Evolutionary conservation across 177 flowering plant genomes (phyloP).

Genomic region (Tripterygium wilfordii): DNA sequence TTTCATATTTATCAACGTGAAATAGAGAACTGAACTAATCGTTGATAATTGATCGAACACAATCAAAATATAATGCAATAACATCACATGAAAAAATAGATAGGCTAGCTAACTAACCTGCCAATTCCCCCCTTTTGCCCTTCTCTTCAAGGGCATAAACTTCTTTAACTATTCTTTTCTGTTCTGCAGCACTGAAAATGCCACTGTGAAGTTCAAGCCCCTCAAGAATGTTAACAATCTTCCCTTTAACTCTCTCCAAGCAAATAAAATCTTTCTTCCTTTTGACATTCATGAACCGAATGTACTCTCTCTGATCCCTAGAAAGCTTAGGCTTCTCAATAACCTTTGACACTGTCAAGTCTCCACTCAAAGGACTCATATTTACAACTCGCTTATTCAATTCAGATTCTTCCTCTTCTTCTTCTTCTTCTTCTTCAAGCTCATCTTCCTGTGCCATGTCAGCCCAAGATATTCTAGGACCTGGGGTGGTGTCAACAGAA

Average conservation of each 20-base stretch:
- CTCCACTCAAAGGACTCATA: conserved; percentile 8
- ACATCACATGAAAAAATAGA: background rate
- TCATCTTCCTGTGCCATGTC: conserved; percentile 94
- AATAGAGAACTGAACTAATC: too few relatives aligned
- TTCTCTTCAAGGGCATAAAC: conserved; percentile 61
- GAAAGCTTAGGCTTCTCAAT: conserved; percentile 41
- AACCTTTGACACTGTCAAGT: conserved; percentile 14
- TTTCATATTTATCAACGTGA: too few relatives aligned
- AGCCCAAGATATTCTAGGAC: conserved; percentile 73
- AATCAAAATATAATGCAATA: too few relatives aligned
- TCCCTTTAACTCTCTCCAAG: conserved; percentile 71
- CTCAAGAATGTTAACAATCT: conserved; percentile 57
- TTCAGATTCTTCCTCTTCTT: conserved; percentile 23
- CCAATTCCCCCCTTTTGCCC: conserved; percentile 66
- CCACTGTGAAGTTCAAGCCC: conserved; percentile 87
- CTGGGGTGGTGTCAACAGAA: conserved; percentile 18
- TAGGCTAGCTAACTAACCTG: conserved; percentile 43
- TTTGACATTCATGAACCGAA: conserved; percentile 64
- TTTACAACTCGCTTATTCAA: conserved; percentile 11
- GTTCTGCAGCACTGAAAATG: conserved; percentile 84
- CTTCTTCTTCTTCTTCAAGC: conserved; percentile 39
- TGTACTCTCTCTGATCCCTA: conserved; percentile 65
- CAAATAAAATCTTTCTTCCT: conserved; percentile 76
- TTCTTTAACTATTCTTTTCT: conserved; percentile 74
- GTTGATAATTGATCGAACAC: too few relatives aligned